Evolutionary conservation across 495 filamentous ascomycete species (phyloP), one percentile per base, ranked within the genome.

Genomic region (Pyrenopolyporus hunteri): DNA sequence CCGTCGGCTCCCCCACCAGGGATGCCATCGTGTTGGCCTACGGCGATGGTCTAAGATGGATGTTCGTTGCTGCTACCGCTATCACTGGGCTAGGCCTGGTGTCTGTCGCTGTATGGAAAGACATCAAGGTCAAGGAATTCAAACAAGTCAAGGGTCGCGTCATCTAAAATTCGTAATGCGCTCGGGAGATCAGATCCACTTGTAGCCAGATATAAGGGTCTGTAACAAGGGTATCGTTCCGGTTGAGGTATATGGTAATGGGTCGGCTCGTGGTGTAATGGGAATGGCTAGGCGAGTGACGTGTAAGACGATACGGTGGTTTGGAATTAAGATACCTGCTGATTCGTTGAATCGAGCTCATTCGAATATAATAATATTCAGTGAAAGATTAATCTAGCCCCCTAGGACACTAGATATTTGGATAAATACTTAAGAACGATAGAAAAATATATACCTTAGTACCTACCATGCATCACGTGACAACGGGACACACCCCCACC

Each of bases 11-110:
- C 1, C 71, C 76, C 4, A 78, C 75, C 2, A 63, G 85, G 35
- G 52, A 75, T 14, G 87, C 83, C 2, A 87, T 89, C 57, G 64
- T 78, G 9, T 19, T 59, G 26, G 80, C 86, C 8, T 88, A 88
- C 64, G 82, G 78, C 10, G 78, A 82, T 14, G 72, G 79, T 1
- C 83, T 87, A 63, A 75, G 67, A 47, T 73, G 75, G 40, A 83
- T 87, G 81, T 69, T 85, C 40, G 80, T 83, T 66, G 82, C 78
- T 4, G 80, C 71, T n/a, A 76, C 77, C 5, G 74, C 73, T 3
- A 72, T 87, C 14, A 77, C 82, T 70, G 75, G 68, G 9, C 25
- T 86, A n/a, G 76, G 73, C 6, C 40, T 85, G 10, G 70, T 74
- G 6, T 74, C 67, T 46, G 76, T 83, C 11, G 32, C 74, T 13